Evolutionary conservation across 1,284 basidiomycete genomes (phyloP).

Genomic region (Paramarasmius palmivorus): DNA sequence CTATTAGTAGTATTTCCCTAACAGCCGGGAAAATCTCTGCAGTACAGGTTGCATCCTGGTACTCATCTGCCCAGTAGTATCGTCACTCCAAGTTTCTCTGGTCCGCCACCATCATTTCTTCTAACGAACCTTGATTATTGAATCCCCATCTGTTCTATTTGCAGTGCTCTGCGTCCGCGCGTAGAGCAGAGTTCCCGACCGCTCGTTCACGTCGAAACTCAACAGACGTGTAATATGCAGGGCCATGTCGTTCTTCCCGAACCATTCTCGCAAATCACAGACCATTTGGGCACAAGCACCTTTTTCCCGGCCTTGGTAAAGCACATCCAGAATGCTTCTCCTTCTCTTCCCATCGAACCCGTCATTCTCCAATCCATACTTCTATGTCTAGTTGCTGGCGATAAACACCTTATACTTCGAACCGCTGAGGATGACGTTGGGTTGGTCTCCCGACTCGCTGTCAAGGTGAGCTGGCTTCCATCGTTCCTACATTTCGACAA

Average conservation of each 20-base stretch:
- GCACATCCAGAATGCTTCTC: constrained; percentile 42
- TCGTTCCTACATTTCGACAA: background rate
- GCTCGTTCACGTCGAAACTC: too few species aligned
- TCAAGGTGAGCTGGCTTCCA: constrained; percentile 47
- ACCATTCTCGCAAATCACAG: background rate
- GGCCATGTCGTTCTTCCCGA: constrained; percentile 20
- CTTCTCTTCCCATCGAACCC: constrained; percentile 53
- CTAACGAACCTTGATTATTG: too few species aligned
- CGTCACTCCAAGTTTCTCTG: too few species aligned
- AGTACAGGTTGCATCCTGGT: too few species aligned
- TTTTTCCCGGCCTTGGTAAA: constrained; percentile 56
- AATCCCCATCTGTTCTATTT: too few species aligned
- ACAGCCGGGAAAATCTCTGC: too few species aligned
- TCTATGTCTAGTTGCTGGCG: constrained; percentile 59
- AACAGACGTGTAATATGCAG: constrained; percentile 9
- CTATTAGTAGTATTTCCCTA: too few species aligned
- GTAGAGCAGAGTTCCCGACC: too few species aligned
- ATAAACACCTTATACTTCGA: constrained; percentile 62
- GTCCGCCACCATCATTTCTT: too few species aligned
- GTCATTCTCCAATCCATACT: constrained; percentile 67
- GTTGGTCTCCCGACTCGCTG: constrained; percentile 53
- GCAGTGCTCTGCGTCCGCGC: too few species aligned
- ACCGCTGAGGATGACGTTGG: constrained; percentile 60
- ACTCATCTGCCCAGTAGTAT: too few species aligned
- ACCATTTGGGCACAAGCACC: constrained; percentile 41